Conservation (phyloP, 2,329 filamentous ascomycete species). For the Sarocladium kiliense region DNA sequence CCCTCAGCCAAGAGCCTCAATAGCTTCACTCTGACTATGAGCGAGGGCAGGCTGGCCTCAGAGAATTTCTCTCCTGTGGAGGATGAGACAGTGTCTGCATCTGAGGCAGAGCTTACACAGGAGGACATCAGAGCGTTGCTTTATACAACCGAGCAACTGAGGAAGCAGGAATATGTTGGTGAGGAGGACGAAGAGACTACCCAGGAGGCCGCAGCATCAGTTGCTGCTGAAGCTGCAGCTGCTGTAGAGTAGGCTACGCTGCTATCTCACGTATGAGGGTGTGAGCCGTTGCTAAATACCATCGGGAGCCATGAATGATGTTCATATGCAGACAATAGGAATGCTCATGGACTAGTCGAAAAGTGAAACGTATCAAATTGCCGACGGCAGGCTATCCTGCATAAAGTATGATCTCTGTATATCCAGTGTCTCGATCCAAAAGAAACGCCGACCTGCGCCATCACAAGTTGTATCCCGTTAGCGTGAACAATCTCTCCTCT, state of each 20-base stretch:
- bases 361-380: too few species aligned
- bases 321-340: too few species aligned
- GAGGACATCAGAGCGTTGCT: conserved; percentile 37
- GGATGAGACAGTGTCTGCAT: conserved; percentile 19
- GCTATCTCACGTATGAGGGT: too few species aligned
- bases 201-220: background rate
- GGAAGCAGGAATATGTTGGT: conserved; percentile 33
- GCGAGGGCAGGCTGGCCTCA: conserved; percentile 25
- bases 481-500: background rate
- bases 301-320: too few species aligned
- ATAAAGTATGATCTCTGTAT: background rate
- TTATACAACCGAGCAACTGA: conserved; percentile 41
- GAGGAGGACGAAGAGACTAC: conserved; percentile 18
- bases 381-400: too few species aligned
- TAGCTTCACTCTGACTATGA: conserved; percentile 24
- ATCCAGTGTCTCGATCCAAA: background rate
- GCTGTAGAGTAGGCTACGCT: background rate
- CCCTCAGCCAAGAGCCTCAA: conserved; percentile 24
- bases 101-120: conserved; percentile 28
- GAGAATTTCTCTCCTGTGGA: conserved; percentile 16
- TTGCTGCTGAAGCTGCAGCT: background rate
- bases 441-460: background rate
- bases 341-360: too few species aligned
- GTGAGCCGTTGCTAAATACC: too few species aligned
- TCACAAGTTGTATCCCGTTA: background rate